Evolutionary conservation across 2,329 filamentous ascomycete species (phyloP).

Genomic region (Purpureocillium lavendulum): DNA sequence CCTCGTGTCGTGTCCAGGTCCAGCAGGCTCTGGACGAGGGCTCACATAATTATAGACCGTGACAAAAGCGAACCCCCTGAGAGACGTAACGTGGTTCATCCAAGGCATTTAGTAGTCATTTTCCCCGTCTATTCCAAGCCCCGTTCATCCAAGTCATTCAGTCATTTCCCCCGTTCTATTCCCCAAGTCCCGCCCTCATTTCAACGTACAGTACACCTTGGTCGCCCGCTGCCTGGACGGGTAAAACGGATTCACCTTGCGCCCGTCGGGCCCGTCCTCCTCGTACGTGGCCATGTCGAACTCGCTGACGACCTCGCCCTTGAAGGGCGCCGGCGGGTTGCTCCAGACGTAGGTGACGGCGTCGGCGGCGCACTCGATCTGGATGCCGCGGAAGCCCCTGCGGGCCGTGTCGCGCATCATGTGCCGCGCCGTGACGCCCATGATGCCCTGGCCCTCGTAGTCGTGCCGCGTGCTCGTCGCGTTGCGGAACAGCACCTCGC

Average conservation of each 20-base stretch:
- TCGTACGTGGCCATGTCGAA: constrained; percentile 7
- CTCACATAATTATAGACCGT: too few relatives aligned
- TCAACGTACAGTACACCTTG: constrained; percentile 8
- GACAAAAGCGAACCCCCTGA: too few relatives aligned
- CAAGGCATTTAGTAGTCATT: too few relatives aligned
- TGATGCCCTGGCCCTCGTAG: constrained; percentile 16
- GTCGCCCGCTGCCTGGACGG: constrained; percentile 6
- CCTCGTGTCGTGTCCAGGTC: too few relatives aligned
- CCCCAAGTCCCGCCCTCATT: too few relatives aligned
- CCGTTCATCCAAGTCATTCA: too few relatives aligned
- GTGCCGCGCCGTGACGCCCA: constrained; percentile 13
- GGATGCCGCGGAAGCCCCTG: constrained; percentile 15
- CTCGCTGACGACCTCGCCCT: constrained; percentile 5
- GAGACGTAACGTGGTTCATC: too few relatives aligned
- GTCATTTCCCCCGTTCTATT: too few relatives aligned
- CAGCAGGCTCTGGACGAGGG: too few relatives aligned
- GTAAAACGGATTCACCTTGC: constrained; percentile 4
- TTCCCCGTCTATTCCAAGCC: too few relatives aligned
- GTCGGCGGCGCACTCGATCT: constrained; percentile 15
- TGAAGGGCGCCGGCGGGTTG: constrained; percentile 16
- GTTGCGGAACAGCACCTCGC: constrained; percentile 16
- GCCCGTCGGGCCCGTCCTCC: constrained; percentile 6
- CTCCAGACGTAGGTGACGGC: constrained; percentile 17
- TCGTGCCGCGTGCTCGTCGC: constrained; percentile 16
- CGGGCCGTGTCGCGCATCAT: constrained; percentile 13